A percentile compares a stretch with the other conserved stretches of the same genome.
Conservation (phyloP, 106 monocot genomes). For the Iris macrosiphon region DNA sequence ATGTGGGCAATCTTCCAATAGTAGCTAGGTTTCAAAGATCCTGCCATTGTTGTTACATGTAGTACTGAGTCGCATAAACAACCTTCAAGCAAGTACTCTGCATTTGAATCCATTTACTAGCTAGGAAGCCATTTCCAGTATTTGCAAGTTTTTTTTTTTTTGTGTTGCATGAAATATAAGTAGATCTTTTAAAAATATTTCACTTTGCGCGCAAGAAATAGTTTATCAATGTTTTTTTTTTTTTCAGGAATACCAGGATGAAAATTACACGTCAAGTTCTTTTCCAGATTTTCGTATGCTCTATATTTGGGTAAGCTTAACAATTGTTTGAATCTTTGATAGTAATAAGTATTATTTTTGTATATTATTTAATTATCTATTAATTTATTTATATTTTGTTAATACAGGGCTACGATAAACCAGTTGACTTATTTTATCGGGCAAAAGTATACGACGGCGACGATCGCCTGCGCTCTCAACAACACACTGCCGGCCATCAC, state of each 20-base stretch:
- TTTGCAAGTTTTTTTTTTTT: too few relatives aligned
- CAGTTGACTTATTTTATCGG: slow-evolving; percentile 70
- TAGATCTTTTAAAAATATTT: too few relatives aligned
- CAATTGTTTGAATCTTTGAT: neutral
- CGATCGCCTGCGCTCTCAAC: slow-evolving; percentile 70
- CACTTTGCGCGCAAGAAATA: too few relatives aligned
- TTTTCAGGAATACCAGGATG: slow-evolving; percentile 40
- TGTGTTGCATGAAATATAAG: too few relatives aligned
- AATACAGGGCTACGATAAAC: slow-evolving; percentile 64
- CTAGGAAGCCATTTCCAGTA: too few relatives aligned
- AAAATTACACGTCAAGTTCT: slow-evolving; percentile 34
- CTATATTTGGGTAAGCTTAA: slow-evolving; percentile 64
- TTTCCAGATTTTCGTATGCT: slow-evolving; percentile 71
- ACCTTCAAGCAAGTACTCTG: too few relatives aligned
- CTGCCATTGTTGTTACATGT: too few relatives aligned
- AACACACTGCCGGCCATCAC: slow-evolving; percentile 81
- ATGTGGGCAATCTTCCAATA: too few relatives aligned
- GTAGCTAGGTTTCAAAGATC: too few relatives aligned
- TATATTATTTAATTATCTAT: neutral
- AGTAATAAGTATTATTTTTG: neutral
- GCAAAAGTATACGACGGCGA: slow-evolving; percentile 68
- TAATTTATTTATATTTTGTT: slow-evolving; percentile 7
- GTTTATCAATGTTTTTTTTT: too few relatives aligned
- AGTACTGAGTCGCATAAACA: too few relatives aligned
- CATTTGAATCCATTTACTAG: too few relatives aligned